Base-by-base conservation (phyloP, 306 rosid species). In the Vicia villosa region DNA sequence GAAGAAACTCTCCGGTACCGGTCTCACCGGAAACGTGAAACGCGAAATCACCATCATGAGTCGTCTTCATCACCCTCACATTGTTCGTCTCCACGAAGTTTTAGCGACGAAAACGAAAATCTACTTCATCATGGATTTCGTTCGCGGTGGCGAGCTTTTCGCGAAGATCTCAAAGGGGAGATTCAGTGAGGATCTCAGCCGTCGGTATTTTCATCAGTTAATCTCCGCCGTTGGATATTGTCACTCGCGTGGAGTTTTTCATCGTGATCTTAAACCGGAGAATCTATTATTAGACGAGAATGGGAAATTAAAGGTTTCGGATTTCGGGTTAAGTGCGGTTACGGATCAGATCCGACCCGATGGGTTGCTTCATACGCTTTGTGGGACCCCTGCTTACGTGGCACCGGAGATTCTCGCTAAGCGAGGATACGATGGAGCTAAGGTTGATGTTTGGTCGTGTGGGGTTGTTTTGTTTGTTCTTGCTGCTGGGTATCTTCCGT, bases 311-410 rank as follows among this genome's bases (percentile, higher is more conserved):
- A 73, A 66, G 30, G 82, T 83, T 5, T 55, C 86, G 10, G 86
- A 83, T 70, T 83, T 83, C 54, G 86, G 86, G n/a, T 68, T 83
- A 21, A 83, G 86, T 8, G 86, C 84, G 0, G 38, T 83, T 6
- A 19, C 43, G 22, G 82, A 83, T 2, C 86, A 83, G 74, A 76
- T 76, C 68, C 80, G 77, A 58, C 19, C 77, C 47, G 86, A 83
- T 30, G 86, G 86, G 1, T 12, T 83, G 43, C 76, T 83, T 5
- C 84, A 79, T n/a, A 83, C 86, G 0, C 81, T 83, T 8, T 83
- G 86, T 16, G 86, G 86, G 0, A 83, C 86, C 0, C 86, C 86
- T 14, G 86, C 86, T 41, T 83, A 83, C 57, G 86, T 83, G 63
- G 84, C 86, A 17, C 86, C 86, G 1, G 86, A 83, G 63, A 43